Evolutionary conservation across 202 grass and related monocot species (phyloP).

Genomic region (Setaria viridis): DNA sequence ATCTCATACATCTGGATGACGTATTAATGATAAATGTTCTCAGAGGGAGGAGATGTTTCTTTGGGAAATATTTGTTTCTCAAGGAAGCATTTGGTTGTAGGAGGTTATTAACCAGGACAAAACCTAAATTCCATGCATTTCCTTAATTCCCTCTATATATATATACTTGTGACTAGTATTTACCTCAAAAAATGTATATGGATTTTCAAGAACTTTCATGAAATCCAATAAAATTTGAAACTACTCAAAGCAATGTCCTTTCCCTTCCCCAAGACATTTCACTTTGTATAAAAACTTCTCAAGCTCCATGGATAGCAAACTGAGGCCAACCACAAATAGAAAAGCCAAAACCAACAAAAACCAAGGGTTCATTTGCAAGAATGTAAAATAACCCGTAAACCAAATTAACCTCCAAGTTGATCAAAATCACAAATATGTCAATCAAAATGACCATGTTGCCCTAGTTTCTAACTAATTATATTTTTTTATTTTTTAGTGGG

Average conservation of each 20-base stretch:
- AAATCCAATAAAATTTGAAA: not conserved
- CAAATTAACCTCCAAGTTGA: too few relatives aligned
- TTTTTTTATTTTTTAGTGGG: too few relatives aligned
- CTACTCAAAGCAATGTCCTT: too few relatives aligned
- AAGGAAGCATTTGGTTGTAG: not conserved
- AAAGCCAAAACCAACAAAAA: too few relatives aligned
- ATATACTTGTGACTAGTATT: not conserved
- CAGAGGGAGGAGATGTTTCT: not conserved
- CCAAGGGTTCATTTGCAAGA: too few relatives aligned
- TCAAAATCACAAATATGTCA: too few relatives aligned
- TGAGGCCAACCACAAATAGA: not conserved
- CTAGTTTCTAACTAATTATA: too few relatives aligned
- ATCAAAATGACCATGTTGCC: too few relatives aligned
- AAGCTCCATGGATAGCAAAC: not conserved
- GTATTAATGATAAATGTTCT: not conserved
- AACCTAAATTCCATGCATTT: not conserved
- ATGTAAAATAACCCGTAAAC: too few relatives aligned
- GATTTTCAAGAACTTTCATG: not conserved
- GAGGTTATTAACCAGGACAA: not conserved
- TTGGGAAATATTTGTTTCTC: not conserved
- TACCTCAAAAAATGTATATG: not conserved
- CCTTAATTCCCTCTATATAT: not conserved
- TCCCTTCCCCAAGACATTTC: not conserved
- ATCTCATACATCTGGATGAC: not conserved
- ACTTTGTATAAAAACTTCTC: not conserved